phyloP scores from a whole-genome alignment of 306 rosid genomes.

The Quercus glauca region DNA sequence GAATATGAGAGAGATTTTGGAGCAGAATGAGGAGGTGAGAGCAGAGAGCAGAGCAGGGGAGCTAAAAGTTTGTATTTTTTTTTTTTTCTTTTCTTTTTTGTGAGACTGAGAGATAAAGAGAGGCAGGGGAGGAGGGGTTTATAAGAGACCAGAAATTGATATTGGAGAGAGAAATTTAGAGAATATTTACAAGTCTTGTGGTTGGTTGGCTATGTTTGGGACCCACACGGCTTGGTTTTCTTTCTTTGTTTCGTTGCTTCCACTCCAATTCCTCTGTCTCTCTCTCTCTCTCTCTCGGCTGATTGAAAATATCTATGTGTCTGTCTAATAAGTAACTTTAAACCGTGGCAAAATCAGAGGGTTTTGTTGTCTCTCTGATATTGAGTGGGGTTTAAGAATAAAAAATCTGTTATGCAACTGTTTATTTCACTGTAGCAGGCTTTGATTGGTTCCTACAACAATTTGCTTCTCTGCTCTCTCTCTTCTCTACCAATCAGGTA shows the following conservation, averaged over 20 bases:
- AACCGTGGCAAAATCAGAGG: neutral
- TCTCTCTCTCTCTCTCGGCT: neutral
- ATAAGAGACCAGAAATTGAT: constrained; percentile 49
- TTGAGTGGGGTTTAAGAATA: neutral
- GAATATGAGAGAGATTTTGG: neutral
- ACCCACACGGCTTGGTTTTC: constrained; percentile 43
- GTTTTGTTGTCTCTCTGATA: too few relatives aligned
- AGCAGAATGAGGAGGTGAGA: neutral
- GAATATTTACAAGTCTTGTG: constrained; percentile 28
- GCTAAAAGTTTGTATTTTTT: neutral
- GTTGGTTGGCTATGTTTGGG: constrained; percentile 52
- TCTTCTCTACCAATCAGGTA: too few relatives aligned
- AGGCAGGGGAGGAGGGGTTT: constrained; percentile 32
- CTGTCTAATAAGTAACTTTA: constrained; percentile 3
- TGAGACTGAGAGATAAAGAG: neutral
- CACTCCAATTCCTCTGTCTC: constrained; percentile 24
- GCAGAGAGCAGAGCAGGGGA: constrained; percentile 16
- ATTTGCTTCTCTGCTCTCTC: neutral
- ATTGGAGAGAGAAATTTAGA: neutral
- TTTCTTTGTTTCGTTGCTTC: constrained; percentile 31
- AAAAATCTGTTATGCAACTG: constrained; percentile 21
- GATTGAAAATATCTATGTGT: too few relatives aligned
- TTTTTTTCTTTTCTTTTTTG: too few relatives aligned
- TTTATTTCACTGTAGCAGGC: constrained; percentile 22
- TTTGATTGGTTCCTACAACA: constrained; percentile 20